These are phyloP conservation scores for Diaporthe capsici DNA, from an alignment of 2,329 filamentous ascomycete species.

Conservation along the genomic window DNA sequence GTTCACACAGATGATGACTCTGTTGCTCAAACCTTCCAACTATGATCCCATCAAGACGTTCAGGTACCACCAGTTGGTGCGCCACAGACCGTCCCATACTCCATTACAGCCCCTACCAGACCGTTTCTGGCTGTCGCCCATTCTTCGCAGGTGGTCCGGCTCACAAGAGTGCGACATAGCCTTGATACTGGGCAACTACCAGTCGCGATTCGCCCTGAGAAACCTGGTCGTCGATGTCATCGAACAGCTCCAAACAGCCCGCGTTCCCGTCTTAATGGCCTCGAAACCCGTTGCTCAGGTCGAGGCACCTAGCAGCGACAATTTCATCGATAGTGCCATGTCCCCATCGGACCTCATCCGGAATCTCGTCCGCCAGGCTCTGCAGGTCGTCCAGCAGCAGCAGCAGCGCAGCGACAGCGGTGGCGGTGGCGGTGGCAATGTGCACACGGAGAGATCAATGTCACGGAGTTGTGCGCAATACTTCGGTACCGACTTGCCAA, in stretches of 20 bases:
- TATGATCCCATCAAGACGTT: background rate
- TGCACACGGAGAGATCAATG: background rate
- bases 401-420: no score
- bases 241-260: background rate
- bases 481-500: background rate
- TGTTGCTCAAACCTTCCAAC: background rate
- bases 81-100: background rate
- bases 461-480: background rate
- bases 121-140: background rate
- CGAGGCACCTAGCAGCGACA: background rate
- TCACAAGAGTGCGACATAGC: background rate
- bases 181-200: background rate
- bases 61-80: background rate
- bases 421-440: background rate
- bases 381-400: background rate
- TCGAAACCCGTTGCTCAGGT: background rate
- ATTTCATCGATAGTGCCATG: fast-evolving
- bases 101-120: background rate
- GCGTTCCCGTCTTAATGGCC: background rate
- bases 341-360: background rate
- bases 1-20: background rate
- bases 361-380: background rate
- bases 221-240: background rate
- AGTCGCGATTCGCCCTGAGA: background rate
- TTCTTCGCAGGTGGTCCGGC: background rate